Evolutionary conservation across 2,329 filamentous ascomycete species (phyloP).

Genomic region (Magnaporthiopsis rhizophila): DNA sequence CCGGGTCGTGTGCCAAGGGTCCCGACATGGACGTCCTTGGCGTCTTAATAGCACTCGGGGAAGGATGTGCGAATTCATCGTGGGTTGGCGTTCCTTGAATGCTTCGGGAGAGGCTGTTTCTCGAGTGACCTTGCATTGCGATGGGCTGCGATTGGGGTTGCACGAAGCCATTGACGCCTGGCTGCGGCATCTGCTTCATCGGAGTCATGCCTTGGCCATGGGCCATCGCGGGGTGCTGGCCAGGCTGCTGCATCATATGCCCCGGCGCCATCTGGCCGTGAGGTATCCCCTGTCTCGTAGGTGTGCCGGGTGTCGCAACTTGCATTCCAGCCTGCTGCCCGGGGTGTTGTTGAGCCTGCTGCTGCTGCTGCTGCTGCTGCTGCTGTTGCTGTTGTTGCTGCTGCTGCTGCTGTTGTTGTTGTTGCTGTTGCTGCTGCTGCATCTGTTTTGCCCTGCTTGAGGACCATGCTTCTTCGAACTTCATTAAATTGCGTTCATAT

Average conservation of each 20-base stretch:
- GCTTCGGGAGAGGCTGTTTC: conserved; percentile 43
- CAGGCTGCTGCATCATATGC: conserved; percentile 30
- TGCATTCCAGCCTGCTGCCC: conserved; percentile 28
- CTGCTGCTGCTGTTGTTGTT: conserved; percentile 14
- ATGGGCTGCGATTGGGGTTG: conserved; percentile 36
- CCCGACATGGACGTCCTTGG: conserved; percentile 12
- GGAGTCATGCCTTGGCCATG: conserved; percentile 32
- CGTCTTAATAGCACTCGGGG: conserved; percentile 33
- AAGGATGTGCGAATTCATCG: conserved; percentile 34
- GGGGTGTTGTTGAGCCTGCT: conserved; percentile 25
- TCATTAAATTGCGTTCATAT: conserved; percentile 67
- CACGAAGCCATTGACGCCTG: conserved; percentile 40
- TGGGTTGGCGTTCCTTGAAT: conserved; percentile 35
- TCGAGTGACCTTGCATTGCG: conserved; percentile 34
- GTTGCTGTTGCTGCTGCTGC: conserved; percentile 37
- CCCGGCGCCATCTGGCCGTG: conserved; percentile 28
- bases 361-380: conserved; percentile 29
- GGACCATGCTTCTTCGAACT: conserved; percentile 66
- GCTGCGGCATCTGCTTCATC: conserved; percentile 38
- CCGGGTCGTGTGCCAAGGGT: conserved; percentile 24
- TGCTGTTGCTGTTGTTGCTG: conserved; percentile 32
- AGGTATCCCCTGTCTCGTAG: conserved; percentile 34
- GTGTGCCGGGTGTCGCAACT: conserved; percentile 24
- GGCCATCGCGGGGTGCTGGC: conserved; percentile 28
- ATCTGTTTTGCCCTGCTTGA: conserved; percentile 46